These are phyloP conservation scores for Ascoidea asiatica DNA, from an alignment of 805 yeast species.

Conservation along the genomic window DNA sequence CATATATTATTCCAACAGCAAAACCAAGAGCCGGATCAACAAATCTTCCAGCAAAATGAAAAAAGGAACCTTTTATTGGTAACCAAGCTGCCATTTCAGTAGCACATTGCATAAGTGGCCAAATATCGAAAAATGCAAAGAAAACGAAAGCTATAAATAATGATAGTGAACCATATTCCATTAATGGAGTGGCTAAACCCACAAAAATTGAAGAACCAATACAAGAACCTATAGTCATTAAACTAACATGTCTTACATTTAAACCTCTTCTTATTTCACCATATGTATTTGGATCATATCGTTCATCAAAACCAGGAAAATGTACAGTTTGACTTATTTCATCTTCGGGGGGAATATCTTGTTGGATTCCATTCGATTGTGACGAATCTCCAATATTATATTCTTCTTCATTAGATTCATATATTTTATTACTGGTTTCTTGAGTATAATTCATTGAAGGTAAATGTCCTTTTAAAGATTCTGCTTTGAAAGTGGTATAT, in stretches of 20 bases:
- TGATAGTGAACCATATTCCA: slow-evolving; percentile 58
- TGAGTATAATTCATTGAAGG: too few species aligned
- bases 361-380: neutral
- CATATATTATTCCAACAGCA: slow-evolving; percentile 69
- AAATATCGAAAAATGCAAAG: slow-evolving; percentile 59
- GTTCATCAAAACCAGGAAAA: neutral
- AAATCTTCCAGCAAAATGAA: slow-evolving; percentile 60
- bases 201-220: slow-evolving; percentile 75
- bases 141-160: slow-evolving; percentile 47
- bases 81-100: slow-evolving; percentile 72
- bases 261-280: slow-evolving; percentile 29
- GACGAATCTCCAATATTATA: neutral
- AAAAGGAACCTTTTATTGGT: slow-evolving; percentile 69
- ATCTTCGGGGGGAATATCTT: neutral
- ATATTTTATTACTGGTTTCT: neutral
- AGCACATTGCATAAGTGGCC: slow-evolving; percentile 50
- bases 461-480: too few species aligned
- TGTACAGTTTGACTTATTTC: neutral
- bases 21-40: slow-evolving; percentile 65
- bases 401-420: neutral
- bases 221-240: slow-evolving; percentile 66
- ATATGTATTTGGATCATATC: neutral
- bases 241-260: slow-evolving; percentile 50
- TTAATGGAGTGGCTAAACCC: slow-evolving; percentile 51
- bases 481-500: too few species aligned